Evolutionary conservation across 73 alveolate species (phyloP).

Genomic region (Paramecium sonneborni): DNA sequence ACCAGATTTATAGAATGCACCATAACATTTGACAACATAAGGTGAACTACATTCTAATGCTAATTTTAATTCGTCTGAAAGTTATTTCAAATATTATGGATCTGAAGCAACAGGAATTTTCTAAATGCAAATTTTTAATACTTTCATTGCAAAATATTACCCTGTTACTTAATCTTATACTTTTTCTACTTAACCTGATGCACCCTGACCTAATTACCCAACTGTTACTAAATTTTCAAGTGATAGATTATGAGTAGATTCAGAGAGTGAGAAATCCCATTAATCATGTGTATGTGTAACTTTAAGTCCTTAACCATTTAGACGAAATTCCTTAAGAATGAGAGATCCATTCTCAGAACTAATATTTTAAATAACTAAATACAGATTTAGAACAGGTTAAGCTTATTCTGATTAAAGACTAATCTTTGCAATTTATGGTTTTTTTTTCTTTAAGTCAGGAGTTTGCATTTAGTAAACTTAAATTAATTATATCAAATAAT

Average conservation of each 20-base stretch:
- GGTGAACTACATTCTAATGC: constrained; percentile 67
- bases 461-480: constrained; percentile 23
- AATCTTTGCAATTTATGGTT: neutral
- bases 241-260: neutral
- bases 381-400: constrained; percentile 22
- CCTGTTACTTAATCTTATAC: constrained; percentile 44
- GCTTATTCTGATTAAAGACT: neutral
- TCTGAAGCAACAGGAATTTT: constrained; percentile 53
- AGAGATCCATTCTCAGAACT: constrained; percentile 60
- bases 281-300: constrained; percentile 16
- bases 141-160: constrained; percentile 30
- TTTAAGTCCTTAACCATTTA: constrained; percentile 36
- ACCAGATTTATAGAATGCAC: constrained; percentile 96
- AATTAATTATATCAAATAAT: neutral
- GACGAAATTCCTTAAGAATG: constrained; percentile 3
- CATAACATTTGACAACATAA: constrained; percentile 90
- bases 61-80: constrained; percentile 57
- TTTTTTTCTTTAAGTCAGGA: constrained; percentile 14
- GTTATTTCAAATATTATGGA: constrained; percentile 26
- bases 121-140: neutral
- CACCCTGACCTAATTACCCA: constrained; percentile 42
- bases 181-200: constrained; percentile 50
- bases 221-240: neutral
- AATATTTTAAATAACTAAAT: neutral
- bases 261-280: constrained; percentile 39